Conservation (phyloP, 805 yeast genomes). For the Danielia oregonensis region DNA sequence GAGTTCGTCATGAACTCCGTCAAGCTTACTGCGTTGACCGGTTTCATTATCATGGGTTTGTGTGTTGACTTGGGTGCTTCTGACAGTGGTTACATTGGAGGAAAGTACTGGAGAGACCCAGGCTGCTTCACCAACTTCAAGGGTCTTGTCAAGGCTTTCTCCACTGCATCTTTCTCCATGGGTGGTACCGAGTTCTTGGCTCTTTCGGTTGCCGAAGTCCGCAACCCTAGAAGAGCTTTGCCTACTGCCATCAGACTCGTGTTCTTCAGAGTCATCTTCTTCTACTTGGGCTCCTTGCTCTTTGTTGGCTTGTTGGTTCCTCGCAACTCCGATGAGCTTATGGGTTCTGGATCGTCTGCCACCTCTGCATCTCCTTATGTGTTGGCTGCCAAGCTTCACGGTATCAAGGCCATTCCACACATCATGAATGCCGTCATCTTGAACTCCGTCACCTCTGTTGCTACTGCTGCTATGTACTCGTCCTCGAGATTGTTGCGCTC, state of each 20-base stretch:
- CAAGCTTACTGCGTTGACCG: constrained; percentile 35
- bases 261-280: constrained; percentile 33
- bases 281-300: constrained; percentile 37
- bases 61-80: constrained; percentile 35
- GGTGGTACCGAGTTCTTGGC: constrained; percentile 42
- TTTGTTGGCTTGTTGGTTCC: constrained; percentile 41
- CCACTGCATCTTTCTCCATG: constrained; percentile 38
- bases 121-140: constrained; percentile 36
- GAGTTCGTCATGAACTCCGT: constrained; percentile 37
- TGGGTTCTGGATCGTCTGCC: constrained; percentile 32
- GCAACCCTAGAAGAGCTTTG: constrained; percentile 36
- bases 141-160: constrained; percentile 37
- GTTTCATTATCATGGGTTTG: constrained; percentile 40
- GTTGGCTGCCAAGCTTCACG: constrained; percentile 25
- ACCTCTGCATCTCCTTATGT: constrained; percentile 28
- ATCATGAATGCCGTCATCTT: constrained; percentile 31
- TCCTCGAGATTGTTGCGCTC: constrained; percentile 24
- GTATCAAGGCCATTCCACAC: constrained; percentile 25
- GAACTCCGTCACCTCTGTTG: constrained; percentile 29
- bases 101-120: constrained; percentile 40
- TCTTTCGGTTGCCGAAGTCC: constrained; percentile 36
- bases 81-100: constrained; percentile 34
- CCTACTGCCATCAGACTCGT: constrained; percentile 40
- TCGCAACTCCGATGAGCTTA: constrained; percentile 25
- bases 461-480: constrained; percentile 30